Evolutionary conservation across 192 early-diverging fungal species (phyloP), one percentile per base, ranked within the genome.

Genomic region (Chytriomyces sp.): DNA sequence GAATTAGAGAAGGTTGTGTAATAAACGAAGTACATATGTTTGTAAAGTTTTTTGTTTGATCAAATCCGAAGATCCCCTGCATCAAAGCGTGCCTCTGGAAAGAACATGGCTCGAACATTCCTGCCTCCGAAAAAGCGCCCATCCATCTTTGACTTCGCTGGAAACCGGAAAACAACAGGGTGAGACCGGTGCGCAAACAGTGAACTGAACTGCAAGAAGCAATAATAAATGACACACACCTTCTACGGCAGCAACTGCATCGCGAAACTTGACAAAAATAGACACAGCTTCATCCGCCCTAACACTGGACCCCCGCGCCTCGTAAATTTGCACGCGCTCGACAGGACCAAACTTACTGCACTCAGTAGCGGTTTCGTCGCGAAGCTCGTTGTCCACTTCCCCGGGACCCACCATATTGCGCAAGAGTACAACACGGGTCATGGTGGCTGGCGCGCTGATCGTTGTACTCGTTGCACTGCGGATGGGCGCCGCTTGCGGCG

Each of bases 121-220:
- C 90, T 81, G 25, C 92, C 91, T 6, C 90, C 92, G 83, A 93
- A 93, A 73, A 84, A 93, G 7, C 92, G 81, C 7, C 91, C 89
- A 71, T 93, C 76, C 54, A 93, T 75, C 65, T 74, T 76, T 6
- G 64, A 53, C 55, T 78, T 52, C 4, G 72, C 75, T 58, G 65
- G 49, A 54, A n/a, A n/a, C n/a, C n/a, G n/a, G n/a, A n/a, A n/a
- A n/a, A n/a, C n/a, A n/a, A n/a, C n/a, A n/a, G n/a, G n/a, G n/a
- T n/a, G 70, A 28, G 30, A 57, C 8, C 40, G 39, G n/a, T n/a
- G n/a, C 44, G 44, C 22, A 22, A 3, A n/a, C 2, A 3, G 44
- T 3, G 44, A 49, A n/a, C 2, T n/a, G 44, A n/a, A 49, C 3
- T n/a, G 44, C 1, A 14, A 49, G 44, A 14, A 77, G 31, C 25